Evolutionary conservation across 2,329 filamentous ascomycete species (phyloP).

Genomic region (Talaromyces sp.): DNA sequence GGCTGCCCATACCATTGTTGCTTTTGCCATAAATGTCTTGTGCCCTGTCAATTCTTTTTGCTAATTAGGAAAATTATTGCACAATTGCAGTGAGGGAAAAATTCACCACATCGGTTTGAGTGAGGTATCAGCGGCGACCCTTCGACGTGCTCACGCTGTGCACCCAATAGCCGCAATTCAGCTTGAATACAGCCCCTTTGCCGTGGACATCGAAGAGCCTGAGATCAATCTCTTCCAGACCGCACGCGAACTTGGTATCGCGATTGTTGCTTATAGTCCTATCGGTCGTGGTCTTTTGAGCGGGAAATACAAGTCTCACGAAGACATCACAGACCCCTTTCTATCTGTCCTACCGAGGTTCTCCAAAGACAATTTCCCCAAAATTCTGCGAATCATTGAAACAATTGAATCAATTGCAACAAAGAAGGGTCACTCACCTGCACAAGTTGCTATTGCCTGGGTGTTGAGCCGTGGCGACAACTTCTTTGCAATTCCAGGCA

Average conservation of each 20-base stretch:
- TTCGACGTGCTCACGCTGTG: conserved; percentile 45
- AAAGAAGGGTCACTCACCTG: conserved; percentile 36
- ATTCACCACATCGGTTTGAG: conserved; percentile 45
- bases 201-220: conserved; percentile 42
- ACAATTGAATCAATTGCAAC: conserved; percentile 40
- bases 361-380: conserved; percentile 44
- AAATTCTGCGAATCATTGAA: conserved; percentile 45
- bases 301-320: conserved; percentile 39
- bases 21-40: not conserved
- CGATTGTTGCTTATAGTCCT: conserved; percentile 54
- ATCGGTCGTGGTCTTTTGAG: conserved; percentile 55
- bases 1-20: not conserved
- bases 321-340: conserved; percentile 40
- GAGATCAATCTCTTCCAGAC: conserved; percentile 47
- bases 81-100: conserved; percentile 37
- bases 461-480: conserved; percentile 19
- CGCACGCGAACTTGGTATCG: conserved; percentile 52
- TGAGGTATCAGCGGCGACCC: conserved; percentile 38
- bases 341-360: conserved; percentile 43
- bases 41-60: not conserved
- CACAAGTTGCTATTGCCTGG: conserved; percentile 48
- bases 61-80: not conserved
- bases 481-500: conserved; percentile 6
- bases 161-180: conserved; percentile 45
- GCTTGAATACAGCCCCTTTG: conserved; percentile 48